phyloP scores from a whole-genome alignment of 148 eudicot species.

The Fallopia convolvulus region DNA sequence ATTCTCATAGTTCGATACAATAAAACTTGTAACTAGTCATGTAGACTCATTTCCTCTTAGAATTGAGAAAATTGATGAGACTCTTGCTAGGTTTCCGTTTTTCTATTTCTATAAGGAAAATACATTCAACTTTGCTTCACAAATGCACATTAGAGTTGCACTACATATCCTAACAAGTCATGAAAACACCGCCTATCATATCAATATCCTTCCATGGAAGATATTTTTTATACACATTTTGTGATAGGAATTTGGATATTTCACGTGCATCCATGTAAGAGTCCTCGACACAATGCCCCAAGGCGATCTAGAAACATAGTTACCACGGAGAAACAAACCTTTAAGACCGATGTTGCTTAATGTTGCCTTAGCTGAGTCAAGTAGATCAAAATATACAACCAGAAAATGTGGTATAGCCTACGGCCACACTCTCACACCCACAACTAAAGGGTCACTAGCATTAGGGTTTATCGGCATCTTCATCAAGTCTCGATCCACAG shows the following conservation, averaged over 20 bases:
- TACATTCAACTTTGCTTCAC: neutral
- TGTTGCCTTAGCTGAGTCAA: slow-evolving; percentile 54
- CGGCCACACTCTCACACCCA: slow-evolving; percentile 79
- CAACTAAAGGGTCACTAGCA: slow-evolving; percentile 49
- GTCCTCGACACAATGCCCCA: slow-evolving; percentile 79
- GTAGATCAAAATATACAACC: slow-evolving; percentile 64
- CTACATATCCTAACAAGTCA: neutral
- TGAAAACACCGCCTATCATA: neutral
- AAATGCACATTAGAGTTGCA: neutral
- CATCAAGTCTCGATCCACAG: slow-evolving; percentile 73
- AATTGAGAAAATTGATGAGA: too few species aligned
- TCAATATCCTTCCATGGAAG: neutral
- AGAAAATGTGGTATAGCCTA: slow-evolving; percentile 77
- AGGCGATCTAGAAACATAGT: slow-evolving; percentile 75
- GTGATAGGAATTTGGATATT: slow-evolving; percentile 44
- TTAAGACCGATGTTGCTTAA: slow-evolving; percentile 31
- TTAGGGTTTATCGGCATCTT: slow-evolving; percentile 59
- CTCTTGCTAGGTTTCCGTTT: too few species aligned
- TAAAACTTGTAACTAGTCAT: too few species aligned
- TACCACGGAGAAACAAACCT: slow-evolving; percentile 79
- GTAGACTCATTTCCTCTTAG: too few species aligned
- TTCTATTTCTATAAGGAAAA: too few species aligned
- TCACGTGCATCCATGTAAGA: slow-evolving; percentile 66
- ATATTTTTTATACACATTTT: slow-evolving; percentile 19
- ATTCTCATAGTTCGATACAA: too few species aligned